Evolutionary conservation across 305 asterid genomes (phyloP).

Genomic region (Fraxinus sp.): DNA sequence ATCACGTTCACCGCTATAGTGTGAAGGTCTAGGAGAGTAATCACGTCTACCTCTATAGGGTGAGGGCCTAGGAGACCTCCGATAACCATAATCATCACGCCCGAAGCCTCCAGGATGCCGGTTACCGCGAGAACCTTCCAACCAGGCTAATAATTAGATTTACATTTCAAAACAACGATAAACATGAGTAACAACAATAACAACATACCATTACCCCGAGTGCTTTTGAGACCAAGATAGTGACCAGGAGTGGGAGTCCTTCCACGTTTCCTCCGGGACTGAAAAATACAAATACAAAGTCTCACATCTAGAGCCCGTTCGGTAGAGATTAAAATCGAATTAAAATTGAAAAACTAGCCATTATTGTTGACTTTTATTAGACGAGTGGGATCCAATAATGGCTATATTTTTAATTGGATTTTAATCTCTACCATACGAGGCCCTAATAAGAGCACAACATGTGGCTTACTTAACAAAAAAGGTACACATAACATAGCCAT

Average conservation of each 20-base stretch:
- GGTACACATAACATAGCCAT: constrained; percentile 2
- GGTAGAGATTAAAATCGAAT: too few species aligned
- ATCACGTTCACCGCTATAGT: not conserved
- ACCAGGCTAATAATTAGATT: constrained; percentile 21
- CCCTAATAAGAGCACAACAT: constrained; percentile 15
- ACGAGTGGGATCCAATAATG: too few species aligned
- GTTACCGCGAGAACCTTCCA: constrained; percentile 48
- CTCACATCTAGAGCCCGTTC: constrained; percentile 12
- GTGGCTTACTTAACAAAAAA: constrained; percentile 4
- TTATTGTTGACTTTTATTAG: too few species aligned
- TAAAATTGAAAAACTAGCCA: too few species aligned
- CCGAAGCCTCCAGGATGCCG: constrained; percentile 68
- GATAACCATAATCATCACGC: constrained; percentile 70
- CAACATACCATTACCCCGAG: constrained; percentile 68
- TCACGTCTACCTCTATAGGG: constrained; percentile 60
- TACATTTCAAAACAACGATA: not conserved
- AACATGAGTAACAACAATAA: constrained; percentile 12
- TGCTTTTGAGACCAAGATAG: constrained; percentile 87
- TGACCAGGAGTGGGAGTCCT: constrained; percentile 99
- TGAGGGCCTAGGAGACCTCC: constrained; percentile 65
- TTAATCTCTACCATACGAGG: too few species aligned
- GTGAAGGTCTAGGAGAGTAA: constrained; percentile 38
- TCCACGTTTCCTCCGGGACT: constrained; percentile 89
- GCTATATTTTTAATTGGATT: too few species aligned
- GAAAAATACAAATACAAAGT: constrained; percentile 31